Evolutionary conservation across 2,329 filamentous ascomycete species (phyloP), one percentile per base, ranked within the genome.

Genomic region (Endothia cerciana): DNA sequence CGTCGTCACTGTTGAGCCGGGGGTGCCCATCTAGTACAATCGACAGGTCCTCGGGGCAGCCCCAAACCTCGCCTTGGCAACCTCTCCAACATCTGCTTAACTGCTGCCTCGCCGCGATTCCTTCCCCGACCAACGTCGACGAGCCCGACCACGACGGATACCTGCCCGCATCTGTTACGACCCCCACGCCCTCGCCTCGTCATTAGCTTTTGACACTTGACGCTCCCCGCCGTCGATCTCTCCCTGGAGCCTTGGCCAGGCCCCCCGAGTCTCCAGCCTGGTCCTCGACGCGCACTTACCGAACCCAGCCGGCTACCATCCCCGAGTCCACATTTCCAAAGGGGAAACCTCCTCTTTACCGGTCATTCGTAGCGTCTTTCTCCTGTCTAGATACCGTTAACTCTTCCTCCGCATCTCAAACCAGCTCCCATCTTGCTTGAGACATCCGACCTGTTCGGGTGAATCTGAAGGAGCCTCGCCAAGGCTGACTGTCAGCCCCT

Each of bases 401-500:
- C 33, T 40, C 3, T 19, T 41, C 47, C n/a, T 51, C 28, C 22
- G 25, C 47, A 15, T 28, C 25, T 30, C 47, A 22, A 15, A 51
- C 7, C 13, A 25, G 47, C 47, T 19, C 28, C n/a, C 47, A 22
- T 51, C 47, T 25, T 51, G 47, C 25, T 60, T 7, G n/a, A 47
- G 45, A 64, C 40, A 36, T 25, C 28, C 41, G 33, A 33, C 5
- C 19, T 57, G 19, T 22, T 19, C 10, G 38, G 43, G 56, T 33
- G 43, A 43, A 62, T 38, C 36, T 38, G 64, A 63, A 64, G 66
- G 64, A 66, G 40, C 58, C 25, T 57, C 55, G 60, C 61, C 56
- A 49, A 65, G 60, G 63, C 65, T 65, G 56, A 61, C 55, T 33
- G 28, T 62, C 66, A 55, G 60, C 64, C 40, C 53, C 41, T 53